Evolutionary conservation across 1,139 yeast genomes (phyloP).

Genomic region (Sugiyamaella sp.): DNA sequence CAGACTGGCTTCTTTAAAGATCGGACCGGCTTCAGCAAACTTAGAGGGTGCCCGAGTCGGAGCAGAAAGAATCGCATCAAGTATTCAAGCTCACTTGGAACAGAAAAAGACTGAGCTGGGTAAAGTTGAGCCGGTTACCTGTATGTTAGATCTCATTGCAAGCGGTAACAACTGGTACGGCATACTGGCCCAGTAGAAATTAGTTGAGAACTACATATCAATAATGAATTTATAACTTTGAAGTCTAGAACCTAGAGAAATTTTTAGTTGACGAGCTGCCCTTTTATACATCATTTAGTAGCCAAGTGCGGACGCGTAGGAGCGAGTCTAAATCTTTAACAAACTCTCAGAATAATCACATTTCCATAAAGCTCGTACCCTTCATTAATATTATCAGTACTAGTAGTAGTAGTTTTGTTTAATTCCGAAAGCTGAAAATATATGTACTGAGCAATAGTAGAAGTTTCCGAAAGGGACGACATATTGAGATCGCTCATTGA

Average conservation of each 20-base stretch:
- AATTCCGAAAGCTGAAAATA: background rate
- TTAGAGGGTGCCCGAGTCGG: slow-evolving; percentile 54
- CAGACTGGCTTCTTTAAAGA: slow-evolving; percentile 49
- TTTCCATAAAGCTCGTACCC: slow-evolving; percentile 31
- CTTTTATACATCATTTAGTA: slow-evolving; percentile 24
- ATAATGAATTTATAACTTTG: no score
- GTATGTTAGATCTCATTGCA: slow-evolving; percentile 13
- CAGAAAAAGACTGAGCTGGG: slow-evolving; percentile 3
- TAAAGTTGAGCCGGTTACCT: background rate
- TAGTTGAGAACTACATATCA: background rate
- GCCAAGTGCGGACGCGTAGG: slow-evolving; percentile 35
- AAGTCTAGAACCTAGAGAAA: no score
- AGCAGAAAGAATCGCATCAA: slow-evolving; percentile 49
- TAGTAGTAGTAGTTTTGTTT: background rate
- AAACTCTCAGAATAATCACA: slow-evolving; percentile 34
- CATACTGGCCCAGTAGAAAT: slow-evolving; percentile 8
- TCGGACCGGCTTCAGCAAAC: slow-evolving; percentile 56
- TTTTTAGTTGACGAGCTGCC: no score
- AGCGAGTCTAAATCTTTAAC: slow-evolving; percentile 35
- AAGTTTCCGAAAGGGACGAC: no score
- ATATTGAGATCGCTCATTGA: no score
- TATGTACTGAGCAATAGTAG: background rate
- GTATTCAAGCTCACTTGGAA: slow-evolving; percentile 14
- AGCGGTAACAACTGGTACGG: slow-evolving; percentile 13
- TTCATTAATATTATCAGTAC: slow-evolving; percentile 19